Conservation (phyloP, 108 stramenopile genomes). For the Cyclotella baltica region DNA sequence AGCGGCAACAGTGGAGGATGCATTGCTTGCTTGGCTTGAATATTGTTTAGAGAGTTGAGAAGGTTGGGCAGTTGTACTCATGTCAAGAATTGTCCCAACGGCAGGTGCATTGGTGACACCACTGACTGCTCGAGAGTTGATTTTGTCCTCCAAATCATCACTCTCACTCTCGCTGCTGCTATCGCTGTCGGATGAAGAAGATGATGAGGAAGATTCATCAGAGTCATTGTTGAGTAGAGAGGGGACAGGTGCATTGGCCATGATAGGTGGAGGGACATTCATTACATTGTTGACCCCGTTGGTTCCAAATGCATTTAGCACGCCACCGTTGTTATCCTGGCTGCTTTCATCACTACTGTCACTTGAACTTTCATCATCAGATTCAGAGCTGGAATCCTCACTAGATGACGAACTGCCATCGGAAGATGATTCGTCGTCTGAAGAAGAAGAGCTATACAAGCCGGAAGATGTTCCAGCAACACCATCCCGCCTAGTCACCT, state of each 20-base stretch:
- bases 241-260: slow-evolving; percentile 14
- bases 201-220: slow-evolving; percentile 31
- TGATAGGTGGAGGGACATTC: slow-evolving; percentile 1
- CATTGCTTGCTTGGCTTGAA: slow-evolving; percentile 12
- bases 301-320: slow-evolving; percentile 5
- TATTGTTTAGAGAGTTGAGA: slow-evolving; percentile 25
- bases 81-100: slow-evolving; percentile 35
- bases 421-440: slow-evolving; percentile 29
- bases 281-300: slow-evolving; percentile 20
- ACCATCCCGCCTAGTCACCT: slow-evolving; percentile 15
- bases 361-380: slow-evolving; percentile 33
- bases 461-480: neutral
- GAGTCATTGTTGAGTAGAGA: slow-evolving; percentile 25
- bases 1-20: slow-evolving; percentile 39
- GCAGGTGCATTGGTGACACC: slow-evolving; percentile 15
- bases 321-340: neutral
- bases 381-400: slow-evolving; percentile 33
- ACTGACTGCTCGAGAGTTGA: neutral
- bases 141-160: slow-evolving; percentile 14
- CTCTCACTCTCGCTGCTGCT: slow-evolving; percentile 46
- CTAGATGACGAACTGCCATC: slow-evolving; percentile 30
- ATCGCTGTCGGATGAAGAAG: slow-evolving; percentile 40
- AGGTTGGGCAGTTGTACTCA: slow-evolving; percentile 14
- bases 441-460: slow-evolving; percentile 42
- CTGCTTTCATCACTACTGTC: slow-evolving; percentile 11